Evolutionary conservation across 2,329 filamentous ascomycete species (phyloP), one percentile per base, ranked within the genome.

Genomic region (Hypoxylon sp.): DNA sequence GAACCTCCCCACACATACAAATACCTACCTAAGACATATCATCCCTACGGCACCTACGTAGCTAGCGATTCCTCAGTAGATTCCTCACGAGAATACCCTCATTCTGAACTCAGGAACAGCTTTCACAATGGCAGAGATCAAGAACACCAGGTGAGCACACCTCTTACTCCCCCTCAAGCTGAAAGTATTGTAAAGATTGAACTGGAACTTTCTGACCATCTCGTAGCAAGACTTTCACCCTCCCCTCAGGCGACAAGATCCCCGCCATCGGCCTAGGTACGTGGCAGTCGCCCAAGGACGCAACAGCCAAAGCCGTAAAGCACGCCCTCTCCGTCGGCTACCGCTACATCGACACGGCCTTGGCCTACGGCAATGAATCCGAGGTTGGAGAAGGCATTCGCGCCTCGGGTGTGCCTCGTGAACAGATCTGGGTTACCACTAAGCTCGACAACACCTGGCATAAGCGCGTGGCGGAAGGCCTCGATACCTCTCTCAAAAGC

Each of bases 381-480:
- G 88, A 91, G 74, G 88, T 92, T 18, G 89, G 90, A 64, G 79
- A 83, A 57, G 90, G 88, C 56, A 89, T 92, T 76, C 83, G 82
- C 69, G 85, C 85, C 50, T 86, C 86, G 2, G 88, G 87, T 28
- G 85, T 92, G 1, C 84, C 88, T n/a, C 85, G 89, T 22, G 81
- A 84, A 58, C 80, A 91, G 72, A 87, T 91, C 76, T 92, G 87
- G 84, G 78, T 92, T 61, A 95, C 92, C 54, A 93, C 91, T 72
- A 96, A 96, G 85, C 87, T 95, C 56, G 87, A 92, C 83, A 93
- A 94, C 84, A 85, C 89, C 52, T 91, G 89, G 85, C 91, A 93
- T 80, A 88, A 91, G 80, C 84, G 86, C 66, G 89, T 90, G 26
- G 79, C 83, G 38, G 85, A 89, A 74, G 89, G 84, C 22, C 81